Base-by-base conservation (phyloP, 306 rosid species). In the Canavalia ensiformis region DNA sequence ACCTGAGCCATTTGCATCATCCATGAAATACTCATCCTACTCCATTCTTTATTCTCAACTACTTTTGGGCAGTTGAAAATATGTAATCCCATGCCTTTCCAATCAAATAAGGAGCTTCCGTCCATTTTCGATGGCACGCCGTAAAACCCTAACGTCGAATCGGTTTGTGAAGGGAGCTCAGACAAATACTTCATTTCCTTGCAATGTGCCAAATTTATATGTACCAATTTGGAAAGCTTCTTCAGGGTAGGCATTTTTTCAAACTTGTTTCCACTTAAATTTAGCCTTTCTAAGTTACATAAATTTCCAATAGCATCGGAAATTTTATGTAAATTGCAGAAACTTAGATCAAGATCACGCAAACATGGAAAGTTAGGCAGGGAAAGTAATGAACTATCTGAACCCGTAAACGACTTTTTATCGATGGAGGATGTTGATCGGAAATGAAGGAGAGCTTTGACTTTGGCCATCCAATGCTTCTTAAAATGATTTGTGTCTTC, bases 1-100 rank as follows among this genome's bases (percentile, higher is more conserved):
- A 66, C 72, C 58, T 69, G 39, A 55, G 55, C 34, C 5, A 68
- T 3, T 30, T 55, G 6, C 1, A n/a, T 78, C 59, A 68, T 68
- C 82, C 82, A 78, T 29, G 58, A 56, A 44, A 54, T 7, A 3
- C 9, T 3, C 64, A 41, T 51, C 6, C 31, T 6, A 51, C 0
- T 25, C 31, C 18, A 50, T 0, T 0, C 1, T 30, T 78, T 58
- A 13, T 2, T 29, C 1, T 79, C 77, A 68, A 57, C 58, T 47
- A 79, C 45, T 30, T 42, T 1, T 1, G 82, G 69, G 42, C 82
- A 78, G 58, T 55, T 44, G 37, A 54, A 56, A 55, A 68, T 56
- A 6, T 54, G 1, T 41, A 68, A 2, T 60, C 49, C 60, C 8
- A 18, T 18, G 25, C 25, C 25, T 18, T 18, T 18, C 25, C 25